Evolutionary conservation across 345 rosid genomes (phyloP), one percentile per base, ranked within the genome.

Genomic region (Eutrema heterophyllum): DNA sequence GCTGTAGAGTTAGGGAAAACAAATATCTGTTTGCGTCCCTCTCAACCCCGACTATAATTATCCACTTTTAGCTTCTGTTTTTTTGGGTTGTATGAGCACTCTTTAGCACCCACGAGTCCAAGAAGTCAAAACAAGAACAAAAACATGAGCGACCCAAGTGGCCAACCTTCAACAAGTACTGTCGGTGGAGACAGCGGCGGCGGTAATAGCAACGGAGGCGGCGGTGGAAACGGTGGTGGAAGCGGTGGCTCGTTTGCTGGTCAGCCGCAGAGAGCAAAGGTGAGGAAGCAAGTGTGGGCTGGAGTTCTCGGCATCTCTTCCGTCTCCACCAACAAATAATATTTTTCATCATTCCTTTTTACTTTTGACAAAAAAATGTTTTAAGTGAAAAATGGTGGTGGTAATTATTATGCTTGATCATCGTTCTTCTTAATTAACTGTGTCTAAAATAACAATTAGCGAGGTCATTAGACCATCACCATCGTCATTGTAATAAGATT

Each of bases 201-300:
- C 4, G 24, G 35, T 13, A 24, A 73, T 24, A 43, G 6, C 24
- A 35, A 12, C 43, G 40, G 67, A 13, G 24, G 62, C 7, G 13
- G 62, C 2, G 45, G 64, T 33, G 52, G 30, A 43, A 6, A 9
- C 5, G 44, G 45, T 0, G 45, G 64, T 44, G 70, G 76, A 62
- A 27, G 32, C 7, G 58, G 74, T 29, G 64, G 74, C 36, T 11
- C 74, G 26, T 53, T 75, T 44, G 64, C 12, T 27, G 61, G 3
- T 35, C 79, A 61, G 58, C 79, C 79, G 64, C 57, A 54, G 64
- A 75, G 79, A 75, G 33, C 70, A 8, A 68, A 53, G 65, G 74
- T 75, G 58, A 68, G 74, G 64, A 62, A 46, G 44, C 58, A 68
- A 75, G 79, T 75, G 14, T 75, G 79, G 79, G 49, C 74, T 45